Conservation (phyloP, 192 early-diverging fungal genomes). For the Irineochytrium annulatum region DNA sequence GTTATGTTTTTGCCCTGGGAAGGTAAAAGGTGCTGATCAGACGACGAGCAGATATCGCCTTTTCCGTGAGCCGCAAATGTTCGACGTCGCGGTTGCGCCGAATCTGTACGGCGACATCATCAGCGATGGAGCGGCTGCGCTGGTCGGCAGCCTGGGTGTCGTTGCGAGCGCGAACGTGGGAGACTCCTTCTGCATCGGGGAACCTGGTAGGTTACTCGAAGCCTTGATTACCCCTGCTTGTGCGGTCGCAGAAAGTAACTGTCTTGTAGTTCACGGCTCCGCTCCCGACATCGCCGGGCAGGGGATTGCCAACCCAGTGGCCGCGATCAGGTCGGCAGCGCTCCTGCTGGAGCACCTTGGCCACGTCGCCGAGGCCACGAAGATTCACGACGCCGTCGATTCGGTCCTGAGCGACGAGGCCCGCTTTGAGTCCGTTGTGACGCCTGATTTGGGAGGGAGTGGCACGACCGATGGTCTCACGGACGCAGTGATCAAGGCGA, state of each 20-base stretch:
- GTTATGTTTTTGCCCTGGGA: not conserved
- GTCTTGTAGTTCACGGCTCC: slow-evolving; percentile 79
- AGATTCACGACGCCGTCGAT: slow-evolving; percentile 85
- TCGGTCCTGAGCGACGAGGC: slow-evolving; percentile 58
- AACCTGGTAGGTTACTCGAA: slow-evolving; percentile 59
- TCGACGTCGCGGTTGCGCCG: slow-evolving; percentile 96
- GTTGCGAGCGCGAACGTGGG: slow-evolving; percentile 97
- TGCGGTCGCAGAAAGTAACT: too few relatives aligned
- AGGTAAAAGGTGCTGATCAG: not conserved
- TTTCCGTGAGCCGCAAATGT: slow-evolving; percentile 93
- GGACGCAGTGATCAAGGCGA: slow-evolving; percentile 71
- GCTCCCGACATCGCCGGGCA: slow-evolving; percentile 98
- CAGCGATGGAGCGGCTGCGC: slow-evolving; percentile 92
- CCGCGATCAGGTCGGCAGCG: slow-evolving; percentile 89
- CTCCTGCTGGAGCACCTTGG: slow-evolving; percentile 88
- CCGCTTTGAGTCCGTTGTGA: slow-evolving; percentile 25
- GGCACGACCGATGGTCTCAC: slow-evolving; percentile 82
- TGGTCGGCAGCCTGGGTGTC: slow-evolving; percentile 92
- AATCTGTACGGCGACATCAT: slow-evolving; percentile 99
- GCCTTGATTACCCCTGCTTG: not conserved
- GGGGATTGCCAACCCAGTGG: slow-evolving; percentile 95
- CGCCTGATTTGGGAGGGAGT: slow-evolving; percentile 87
- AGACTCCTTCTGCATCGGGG: slow-evolving; percentile 91
- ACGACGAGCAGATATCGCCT: slow-evolving; percentile 65
- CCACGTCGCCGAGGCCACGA: slow-evolving; percentile 61